Conservation (phyloP, 2,329 filamentous ascomycete genomes). For the Aureobasidium sp. region DNA sequence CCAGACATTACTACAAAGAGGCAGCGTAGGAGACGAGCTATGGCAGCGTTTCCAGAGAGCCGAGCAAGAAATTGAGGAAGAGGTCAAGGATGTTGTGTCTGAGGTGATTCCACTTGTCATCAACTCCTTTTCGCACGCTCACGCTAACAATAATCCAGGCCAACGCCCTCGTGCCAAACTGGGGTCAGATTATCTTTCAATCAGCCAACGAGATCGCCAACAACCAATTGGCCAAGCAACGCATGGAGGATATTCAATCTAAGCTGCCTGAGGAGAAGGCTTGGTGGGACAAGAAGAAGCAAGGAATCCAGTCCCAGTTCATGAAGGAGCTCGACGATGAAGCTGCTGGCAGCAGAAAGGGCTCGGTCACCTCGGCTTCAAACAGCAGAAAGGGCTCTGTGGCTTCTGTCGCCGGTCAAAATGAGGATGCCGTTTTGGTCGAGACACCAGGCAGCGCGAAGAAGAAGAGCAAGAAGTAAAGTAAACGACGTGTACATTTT, state of each 20-base stretch:
- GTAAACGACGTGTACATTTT: background rate
- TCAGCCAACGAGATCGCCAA: conserved; percentile 92
- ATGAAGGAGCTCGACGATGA: conserved; percentile 76
- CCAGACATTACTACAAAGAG: conserved; percentile 73
- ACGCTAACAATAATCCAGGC: conserved; percentile 51
- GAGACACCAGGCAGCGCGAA: conserved; percentile 45
- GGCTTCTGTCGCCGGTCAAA: conserved; percentile 24
- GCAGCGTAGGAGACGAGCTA: conserved; percentile 90
- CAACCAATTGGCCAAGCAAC: conserved; percentile 68
- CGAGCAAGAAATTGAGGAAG: conserved; percentile 96
- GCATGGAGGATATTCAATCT: conserved; percentile 66
- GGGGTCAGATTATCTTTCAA: conserved; percentile 95
- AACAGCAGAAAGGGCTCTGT: conserved; percentile 21
- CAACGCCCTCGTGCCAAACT: conserved; percentile 79
- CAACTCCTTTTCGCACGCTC: background rate
- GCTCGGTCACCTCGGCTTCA: conserved; percentile 20
- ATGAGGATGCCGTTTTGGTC: conserved; percentile 72
- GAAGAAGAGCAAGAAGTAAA: conserved; percentile 54
- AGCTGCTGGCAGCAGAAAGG: conserved; percentile 20
- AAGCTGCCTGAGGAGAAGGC: conserved; percentile 68
- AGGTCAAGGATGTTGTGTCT: conserved; percentile 85
- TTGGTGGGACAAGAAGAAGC: conserved; percentile 86
- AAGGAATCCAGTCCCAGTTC: conserved; percentile 65
- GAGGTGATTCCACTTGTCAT: conserved; percentile 52
- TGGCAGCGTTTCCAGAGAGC: conserved; percentile 88